Evolutionary conservation across 805 yeast genomes (phyloP), one percentile per base, ranked within the genome.

Genomic region (Priceomyces medius): DNA sequence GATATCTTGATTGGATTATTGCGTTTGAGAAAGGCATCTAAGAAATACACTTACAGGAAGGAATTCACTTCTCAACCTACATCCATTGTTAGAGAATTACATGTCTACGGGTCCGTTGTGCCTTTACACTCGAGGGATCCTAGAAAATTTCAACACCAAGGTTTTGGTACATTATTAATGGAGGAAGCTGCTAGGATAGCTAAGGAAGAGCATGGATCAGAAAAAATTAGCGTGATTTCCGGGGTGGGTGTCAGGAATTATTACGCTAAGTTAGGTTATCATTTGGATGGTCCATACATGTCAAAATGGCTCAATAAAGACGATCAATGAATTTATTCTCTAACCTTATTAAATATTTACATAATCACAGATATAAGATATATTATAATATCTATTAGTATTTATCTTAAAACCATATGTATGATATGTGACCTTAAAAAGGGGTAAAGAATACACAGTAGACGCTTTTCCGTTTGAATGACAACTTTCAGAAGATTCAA

Each of bases 191-290:
- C 88, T 55, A 77, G 97, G 50, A 93, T 93, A 45, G 93, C 99
- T 1, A 76, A 81, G 38, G 97, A 89, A 55, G 99, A 93, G 61
- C 99, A 93, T 61, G 96, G 97, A 0, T 84, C 96, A 3, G 71
- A 75, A 39, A 93, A 93, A 68, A 85, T 93, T 27, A 81, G 95
- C 60, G 99, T 93, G 41, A 93, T 93, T 52, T 83, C 95, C 24
- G 99, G 99, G 51, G 97, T 93, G 31, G 99, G 99, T 50, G 99
- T 93, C 28, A 78, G 99, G 60, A 93, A 91, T 61, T 93, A 93
- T 66, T 93, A 93, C 56, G 91, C 88, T 13, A 85, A 88, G 55
- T 73, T 93, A 46, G 99, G 99, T 3, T 93, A 93, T 64, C 78
- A 76, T 49, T 71, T 93, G 46, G 99, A 93, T 56, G 99, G 99